Evolutionary conservation across 306 rosid species (phyloP).

Genomic region (Castanea mollissima): DNA sequence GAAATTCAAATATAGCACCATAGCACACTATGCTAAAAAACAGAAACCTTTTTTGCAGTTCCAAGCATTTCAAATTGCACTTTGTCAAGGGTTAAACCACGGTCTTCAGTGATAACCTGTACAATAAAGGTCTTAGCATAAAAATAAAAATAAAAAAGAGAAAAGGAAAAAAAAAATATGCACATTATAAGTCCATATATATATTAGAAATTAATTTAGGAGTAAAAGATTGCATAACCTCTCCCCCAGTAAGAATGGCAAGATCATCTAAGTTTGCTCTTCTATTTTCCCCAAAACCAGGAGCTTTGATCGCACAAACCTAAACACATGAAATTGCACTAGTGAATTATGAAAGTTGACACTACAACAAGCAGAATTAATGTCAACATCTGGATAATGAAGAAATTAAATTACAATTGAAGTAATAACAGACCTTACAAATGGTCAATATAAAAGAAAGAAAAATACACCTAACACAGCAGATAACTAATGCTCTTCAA

Average conservation of each 20-base stretch:
- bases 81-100: conserved; percentile 82
- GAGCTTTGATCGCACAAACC: conserved; percentile 99
- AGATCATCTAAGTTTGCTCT: conserved; percentile 85
- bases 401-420: not conserved
- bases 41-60: conserved; percentile 76
- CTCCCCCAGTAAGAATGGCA: conserved; percentile 85
- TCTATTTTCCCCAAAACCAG: conserved; percentile 95
- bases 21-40: conserved; percentile 15
- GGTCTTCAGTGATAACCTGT: conserved; percentile 78
- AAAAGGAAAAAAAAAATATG: too few species aligned
- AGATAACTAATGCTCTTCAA: not conserved
- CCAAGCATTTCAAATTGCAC: conserved; percentile 79
- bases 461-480: not conserved
- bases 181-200: too few species aligned
- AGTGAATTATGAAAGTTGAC: conserved; percentile 18
- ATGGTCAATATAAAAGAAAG: not conserved
- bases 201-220: not conserved
- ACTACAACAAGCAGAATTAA: conserved; percentile 17
- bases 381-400: not conserved
- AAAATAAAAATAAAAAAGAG: too few species aligned
- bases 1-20: not conserved
- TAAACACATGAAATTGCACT: conserved; percentile 32
- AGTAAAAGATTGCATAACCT: conserved; percentile 49
- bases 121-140: not conserved
- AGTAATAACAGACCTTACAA: not conserved